phyloP scores from a whole-genome alignment of 2,329 filamentous ascomycete species.

The Aureobasidium lini region DNA sequence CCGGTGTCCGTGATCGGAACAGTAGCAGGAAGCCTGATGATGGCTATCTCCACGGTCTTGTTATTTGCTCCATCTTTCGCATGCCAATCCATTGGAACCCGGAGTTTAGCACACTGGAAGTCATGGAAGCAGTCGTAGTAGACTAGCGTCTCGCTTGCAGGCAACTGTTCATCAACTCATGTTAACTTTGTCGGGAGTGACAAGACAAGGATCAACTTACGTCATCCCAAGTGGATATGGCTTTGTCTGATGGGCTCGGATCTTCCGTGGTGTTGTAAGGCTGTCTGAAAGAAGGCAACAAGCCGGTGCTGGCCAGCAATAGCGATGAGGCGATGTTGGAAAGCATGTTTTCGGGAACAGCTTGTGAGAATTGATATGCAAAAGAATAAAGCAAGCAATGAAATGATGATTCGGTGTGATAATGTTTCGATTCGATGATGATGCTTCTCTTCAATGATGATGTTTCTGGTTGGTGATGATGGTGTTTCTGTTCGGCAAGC shows the following conservation, averaged over 20 bases:
- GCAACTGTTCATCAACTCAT: not conserved
- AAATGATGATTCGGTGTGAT: no score
- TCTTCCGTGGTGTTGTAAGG: not conserved
- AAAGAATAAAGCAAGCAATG: no score
- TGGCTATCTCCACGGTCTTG: conserved; percentile 34
- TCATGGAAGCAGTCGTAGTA: conserved; percentile 34
- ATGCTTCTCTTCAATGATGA: no score
- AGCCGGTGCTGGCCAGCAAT: not conserved
- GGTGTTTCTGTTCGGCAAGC: not conserved
- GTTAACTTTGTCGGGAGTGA: no score
- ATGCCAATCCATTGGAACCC: conserved; percentile 42
- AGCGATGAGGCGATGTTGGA: not conserved
- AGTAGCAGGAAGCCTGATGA: conserved; percentile 39
- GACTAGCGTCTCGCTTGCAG: conserved; percentile 7
- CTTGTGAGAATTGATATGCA: not conserved
- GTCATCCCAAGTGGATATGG: no score
- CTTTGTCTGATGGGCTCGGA: no score
- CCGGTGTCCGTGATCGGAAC: conserved; percentile 33
- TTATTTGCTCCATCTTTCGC: conserved; percentile 23
- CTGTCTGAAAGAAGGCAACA: not conserved
- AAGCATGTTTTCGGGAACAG: not conserved
- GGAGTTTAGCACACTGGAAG: conserved; percentile 42
- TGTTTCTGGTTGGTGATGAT: not conserved
- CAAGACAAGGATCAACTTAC: no score
- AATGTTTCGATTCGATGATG: no score